phyloP scores from a whole-genome alignment of 2,329 filamentous ascomycete genomes.

The Trematosphaeria pertusa region DNA sequence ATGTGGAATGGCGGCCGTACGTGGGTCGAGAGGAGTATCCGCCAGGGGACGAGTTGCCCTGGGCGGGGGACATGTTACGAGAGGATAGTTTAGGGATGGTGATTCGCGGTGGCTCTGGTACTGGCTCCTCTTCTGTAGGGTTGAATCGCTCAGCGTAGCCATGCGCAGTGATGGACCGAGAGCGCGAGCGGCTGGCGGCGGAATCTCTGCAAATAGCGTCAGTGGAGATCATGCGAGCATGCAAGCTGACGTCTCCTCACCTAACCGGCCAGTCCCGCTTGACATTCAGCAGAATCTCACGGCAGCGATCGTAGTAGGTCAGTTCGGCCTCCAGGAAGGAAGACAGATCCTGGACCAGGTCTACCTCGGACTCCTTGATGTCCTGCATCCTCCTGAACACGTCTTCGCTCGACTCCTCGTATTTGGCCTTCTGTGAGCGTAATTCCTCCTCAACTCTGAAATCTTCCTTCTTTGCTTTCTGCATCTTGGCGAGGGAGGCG shows the following conservation, averaged over 20 bases:
- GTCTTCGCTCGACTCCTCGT: constrained; percentile 93
- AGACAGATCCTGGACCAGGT: constrained; percentile 80
- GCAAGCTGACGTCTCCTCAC: constrained; percentile 48
- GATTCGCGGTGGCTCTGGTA: constrained; percentile 58
- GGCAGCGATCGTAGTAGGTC: constrained; percentile 88
- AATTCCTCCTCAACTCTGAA: constrained; percentile 93
- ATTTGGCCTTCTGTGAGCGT: constrained; percentile 89
- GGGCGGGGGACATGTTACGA: constrained; percentile 51
- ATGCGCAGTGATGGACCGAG: constrained; percentile 69
- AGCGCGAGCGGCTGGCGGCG: constrained; percentile 54
- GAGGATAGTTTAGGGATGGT: constrained; percentile 50
- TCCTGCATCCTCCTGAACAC: constrained; percentile 93
- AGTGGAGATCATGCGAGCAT: constrained; percentile 14
- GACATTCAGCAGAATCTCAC: constrained; percentile 77
- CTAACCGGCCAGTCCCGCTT: constrained; percentile 73
- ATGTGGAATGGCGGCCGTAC: constrained; percentile 61
- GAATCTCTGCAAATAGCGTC: constrained; percentile 34
- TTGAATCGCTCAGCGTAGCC: constrained; percentile 68
- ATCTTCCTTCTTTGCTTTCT: constrained; percentile 93
- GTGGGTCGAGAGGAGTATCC: constrained; percentile 54
- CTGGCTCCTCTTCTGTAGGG: constrained; percentile 63
- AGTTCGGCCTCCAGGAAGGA: constrained; percentile 88
- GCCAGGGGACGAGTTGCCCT: constrained; percentile 36
- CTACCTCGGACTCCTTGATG: constrained; percentile 88
- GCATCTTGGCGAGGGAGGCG: constrained; percentile 85